phyloP scores from a whole-genome alignment of 2,329 filamentous ascomycete species.

The Epichloe uncinata region DNA sequence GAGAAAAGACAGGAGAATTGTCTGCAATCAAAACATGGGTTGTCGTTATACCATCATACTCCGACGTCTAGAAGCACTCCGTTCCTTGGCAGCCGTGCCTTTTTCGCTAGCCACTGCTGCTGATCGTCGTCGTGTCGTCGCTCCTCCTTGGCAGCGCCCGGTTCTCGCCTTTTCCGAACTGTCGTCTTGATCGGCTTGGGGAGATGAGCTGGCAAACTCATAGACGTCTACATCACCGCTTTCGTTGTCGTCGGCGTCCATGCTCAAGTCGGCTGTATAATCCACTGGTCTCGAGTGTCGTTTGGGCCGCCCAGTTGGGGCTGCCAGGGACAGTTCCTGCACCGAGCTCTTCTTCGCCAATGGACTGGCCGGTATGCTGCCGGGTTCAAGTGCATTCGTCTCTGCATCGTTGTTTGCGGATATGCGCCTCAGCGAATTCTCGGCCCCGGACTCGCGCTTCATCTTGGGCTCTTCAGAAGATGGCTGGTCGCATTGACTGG shows the following conservation, averaged over 20 bases:
- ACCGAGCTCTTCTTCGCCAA: constrained; percentile 26
- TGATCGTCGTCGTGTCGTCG: constrained; percentile 25
- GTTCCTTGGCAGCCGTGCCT: constrained; percentile 14
- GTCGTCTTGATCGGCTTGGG: constrained; percentile 21
- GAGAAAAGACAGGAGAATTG: background rate
- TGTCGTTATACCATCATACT: constrained; percentile 47
- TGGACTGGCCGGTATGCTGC: constrained; percentile 24
- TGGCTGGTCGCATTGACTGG: constrained; percentile 21
- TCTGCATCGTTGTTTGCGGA: constrained; percentile 4
- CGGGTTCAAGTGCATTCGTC: constrained; percentile 7
- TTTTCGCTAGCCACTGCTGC: constrained; percentile 25
- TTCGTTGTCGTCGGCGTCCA: constrained; percentile 3
- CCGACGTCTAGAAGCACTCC: constrained; percentile 31
- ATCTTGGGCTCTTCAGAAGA: constrained; percentile 14
- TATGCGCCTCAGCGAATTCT: constrained; percentile 20
- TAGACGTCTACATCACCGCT: constrained; percentile 34
- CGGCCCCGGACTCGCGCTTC: constrained; percentile 21
- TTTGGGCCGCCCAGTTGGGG: constrained; percentile 27
- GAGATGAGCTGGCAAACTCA: constrained; percentile 39
- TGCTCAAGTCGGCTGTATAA: constrained; percentile 1
- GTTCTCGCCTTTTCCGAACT: constrained; percentile 13
- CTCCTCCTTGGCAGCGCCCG: constrained; percentile 20
- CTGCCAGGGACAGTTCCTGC: constrained; percentile 18
- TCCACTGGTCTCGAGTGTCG: constrained; percentile 18
- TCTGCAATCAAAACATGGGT: constrained; percentile 18